Conservation (phyloP, 495 filamentous ascomycete species). For the Xylaria scruposa region DNA sequence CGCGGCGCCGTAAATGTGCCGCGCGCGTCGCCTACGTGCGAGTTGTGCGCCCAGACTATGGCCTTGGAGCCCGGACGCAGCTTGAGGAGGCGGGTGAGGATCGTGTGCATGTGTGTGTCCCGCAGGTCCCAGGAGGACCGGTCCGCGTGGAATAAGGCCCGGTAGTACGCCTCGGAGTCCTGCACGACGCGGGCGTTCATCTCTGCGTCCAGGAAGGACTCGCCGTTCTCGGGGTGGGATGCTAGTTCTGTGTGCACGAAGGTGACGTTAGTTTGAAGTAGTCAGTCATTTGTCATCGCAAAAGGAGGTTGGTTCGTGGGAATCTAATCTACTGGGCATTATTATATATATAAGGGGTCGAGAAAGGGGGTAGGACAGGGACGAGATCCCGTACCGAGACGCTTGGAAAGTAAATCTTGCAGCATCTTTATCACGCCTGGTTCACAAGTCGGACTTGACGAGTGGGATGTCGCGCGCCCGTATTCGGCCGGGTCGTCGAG, state of each 20-base stretch:
- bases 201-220: not conserved
- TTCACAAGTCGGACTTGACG: not conserved
- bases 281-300: no score
- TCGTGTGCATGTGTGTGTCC: not conserved
- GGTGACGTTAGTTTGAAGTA: not conserved
- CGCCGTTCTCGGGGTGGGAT: not conserved
- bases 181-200: not conserved
- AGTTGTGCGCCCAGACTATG: not conserved
- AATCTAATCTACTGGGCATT: no score
- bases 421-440: not conserved
- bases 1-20: not conserved
- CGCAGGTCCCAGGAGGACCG: not conserved
- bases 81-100: not conserved
- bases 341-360: not conserved
- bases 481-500: slow-evolving; percentile 57
- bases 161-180: not conserved
- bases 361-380: not conserved
- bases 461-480: slow-evolving; percentile 35
- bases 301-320: not conserved
- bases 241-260: not conserved
- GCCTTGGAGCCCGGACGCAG: not conserved
- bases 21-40: slow-evolving; percentile 3
- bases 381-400: not conserved
- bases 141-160: not conserved
- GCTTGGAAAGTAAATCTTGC: not conserved